Percentiles rank a stretch among this genome's conserved stretches.
phyloP scores from a whole-genome alignment of 2,329 filamentous ascomycete genomes.

The Aspergillus fumigatiaffinis region DNA sequence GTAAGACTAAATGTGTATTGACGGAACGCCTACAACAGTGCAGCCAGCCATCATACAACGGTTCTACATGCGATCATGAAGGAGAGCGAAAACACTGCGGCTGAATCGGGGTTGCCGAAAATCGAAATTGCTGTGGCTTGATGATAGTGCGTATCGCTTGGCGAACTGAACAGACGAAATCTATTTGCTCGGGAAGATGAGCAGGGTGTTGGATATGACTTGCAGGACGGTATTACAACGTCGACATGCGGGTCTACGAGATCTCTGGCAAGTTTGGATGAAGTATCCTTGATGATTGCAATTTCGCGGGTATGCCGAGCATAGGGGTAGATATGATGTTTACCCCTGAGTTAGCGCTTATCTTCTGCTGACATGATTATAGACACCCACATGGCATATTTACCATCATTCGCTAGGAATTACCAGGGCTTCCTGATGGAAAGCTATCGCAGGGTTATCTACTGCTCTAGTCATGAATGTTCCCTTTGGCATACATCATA shows the following conservation, averaged over 20 bases:
- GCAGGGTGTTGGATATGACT: neutral
- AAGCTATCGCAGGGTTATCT: too few species aligned
- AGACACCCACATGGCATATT: too few species aligned
- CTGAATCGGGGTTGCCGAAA: neutral
- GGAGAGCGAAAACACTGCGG: neutral
- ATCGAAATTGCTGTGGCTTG: neutral
- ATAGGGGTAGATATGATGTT: neutral
- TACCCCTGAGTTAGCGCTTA: neutral
- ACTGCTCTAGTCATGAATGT: too few species aligned
- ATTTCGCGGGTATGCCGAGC: too few species aligned
- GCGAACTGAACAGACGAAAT: neutral
- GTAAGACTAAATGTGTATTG: too few species aligned
- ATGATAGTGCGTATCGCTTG: neutral
- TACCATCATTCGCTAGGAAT: too few species aligned
- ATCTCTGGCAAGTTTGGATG: too few species aligned
- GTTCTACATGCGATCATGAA: neutral
- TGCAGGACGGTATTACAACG: neutral
- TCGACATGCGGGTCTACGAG: neutral
- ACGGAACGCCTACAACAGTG: too few species aligned
- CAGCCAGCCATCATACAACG: neutral
- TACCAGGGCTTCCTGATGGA: too few species aligned
- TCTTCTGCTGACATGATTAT: too few species aligned
- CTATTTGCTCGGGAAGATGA: neutral
- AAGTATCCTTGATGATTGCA: too few species aligned
- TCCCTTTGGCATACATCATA: too few species aligned